Evolutionary conservation across 805 yeast genomes (phyloP).

Genomic region (Ascoidea rubescens): DNA sequence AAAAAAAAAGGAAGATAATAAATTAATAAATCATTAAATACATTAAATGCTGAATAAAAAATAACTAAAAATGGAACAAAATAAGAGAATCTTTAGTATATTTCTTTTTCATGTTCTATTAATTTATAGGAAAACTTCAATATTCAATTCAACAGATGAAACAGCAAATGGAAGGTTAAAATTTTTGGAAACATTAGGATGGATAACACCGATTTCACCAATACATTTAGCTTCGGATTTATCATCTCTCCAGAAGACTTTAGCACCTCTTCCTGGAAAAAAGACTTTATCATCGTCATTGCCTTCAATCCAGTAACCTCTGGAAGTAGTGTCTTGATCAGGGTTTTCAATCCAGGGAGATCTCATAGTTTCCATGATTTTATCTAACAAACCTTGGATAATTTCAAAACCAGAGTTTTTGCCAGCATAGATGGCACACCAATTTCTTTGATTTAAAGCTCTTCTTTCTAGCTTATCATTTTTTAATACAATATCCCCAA

Average conservation of each 20-base stretch:
- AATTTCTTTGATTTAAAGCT: conserved; percentile 84
- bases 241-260: conserved; percentile 57
- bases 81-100: too few relatives aligned
- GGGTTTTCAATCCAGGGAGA: conserved; percentile 64
- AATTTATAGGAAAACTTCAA: conserved; percentile 65
- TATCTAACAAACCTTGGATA: conserved; percentile 89
- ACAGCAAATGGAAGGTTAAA: conserved; percentile 93
- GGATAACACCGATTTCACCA: conserved; percentile 88
- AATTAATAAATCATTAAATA: too few relatives aligned
- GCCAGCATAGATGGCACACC: conserved; percentile 91
- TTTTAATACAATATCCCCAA: conserved; percentile 89
- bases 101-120: too few relatives aligned
- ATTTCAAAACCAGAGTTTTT: conserved; percentile 90
- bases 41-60: too few relatives aligned
- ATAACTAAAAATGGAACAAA: too few relatives aligned
- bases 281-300: conserved; percentile 53
- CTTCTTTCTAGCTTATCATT: conserved; percentile 70
- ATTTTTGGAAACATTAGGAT: conserved; percentile 78
- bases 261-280: conserved; percentile 98
- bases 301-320: conserved; percentile 83
- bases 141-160: conserved; percentile 78
- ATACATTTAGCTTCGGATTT: conserved; percentile 43
- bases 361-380: conserved; percentile 92
- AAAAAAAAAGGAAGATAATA: too few relatives aligned
- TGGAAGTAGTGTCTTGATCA: conserved; percentile 27